Conservation (phyloP, 1,139 yeast genomes). For the Debaryomycetaceae sp. region DNA sequence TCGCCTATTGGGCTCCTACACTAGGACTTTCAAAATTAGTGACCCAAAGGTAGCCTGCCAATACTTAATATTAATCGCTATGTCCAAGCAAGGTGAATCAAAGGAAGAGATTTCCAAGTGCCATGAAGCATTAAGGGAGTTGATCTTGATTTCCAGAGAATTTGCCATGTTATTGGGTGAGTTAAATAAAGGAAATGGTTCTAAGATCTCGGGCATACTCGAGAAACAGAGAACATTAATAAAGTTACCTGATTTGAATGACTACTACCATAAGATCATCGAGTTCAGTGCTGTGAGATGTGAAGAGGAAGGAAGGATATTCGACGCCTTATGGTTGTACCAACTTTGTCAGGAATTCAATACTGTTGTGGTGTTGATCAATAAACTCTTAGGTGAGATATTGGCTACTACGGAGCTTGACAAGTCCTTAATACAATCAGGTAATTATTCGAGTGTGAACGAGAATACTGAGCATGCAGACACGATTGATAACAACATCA, state of each 20-base stretch:
- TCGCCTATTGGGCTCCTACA: slow-evolving; percentile 64
- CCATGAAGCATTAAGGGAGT: slow-evolving; percentile 79
- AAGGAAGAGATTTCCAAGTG: slow-evolving; percentile 53
- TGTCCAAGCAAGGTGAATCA: slow-evolving; percentile 39
- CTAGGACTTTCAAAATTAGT: slow-evolving; percentile 75
- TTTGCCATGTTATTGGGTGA: slow-evolving; percentile 80
- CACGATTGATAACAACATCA: slow-evolving; percentile 44
- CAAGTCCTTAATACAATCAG: slow-evolving; percentile 47
- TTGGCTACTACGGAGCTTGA: slow-evolving; percentile 72
- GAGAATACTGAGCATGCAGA: slow-evolving; percentile 19
- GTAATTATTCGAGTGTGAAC: slow-evolving; percentile 29
- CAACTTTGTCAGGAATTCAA: slow-evolving; percentile 88
- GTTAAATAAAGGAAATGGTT: slow-evolving; percentile 62
- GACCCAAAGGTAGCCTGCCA: slow-evolving; percentile 93
- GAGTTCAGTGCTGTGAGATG: slow-evolving; percentile 85
- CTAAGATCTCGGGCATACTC: slow-evolving; percentile 77
- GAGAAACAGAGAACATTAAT: slow-evolving; percentile 75
- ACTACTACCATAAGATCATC: slow-evolving; percentile 54
- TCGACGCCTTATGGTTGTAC: slow-evolving; percentile 81
- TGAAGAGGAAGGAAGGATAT: slow-evolving; percentile 85
- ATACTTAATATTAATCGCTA: slow-evolving; percentile 69
- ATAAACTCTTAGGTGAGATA: slow-evolving; percentile 75
- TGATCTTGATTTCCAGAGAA: slow-evolving; percentile 83
- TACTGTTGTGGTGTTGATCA: slow-evolving; percentile 75
- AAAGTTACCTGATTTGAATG: slow-evolving; percentile 52